Conservation (phyloP, 2,329 filamentous ascomycete genomes). For the Pyricularia sp. region DNA sequence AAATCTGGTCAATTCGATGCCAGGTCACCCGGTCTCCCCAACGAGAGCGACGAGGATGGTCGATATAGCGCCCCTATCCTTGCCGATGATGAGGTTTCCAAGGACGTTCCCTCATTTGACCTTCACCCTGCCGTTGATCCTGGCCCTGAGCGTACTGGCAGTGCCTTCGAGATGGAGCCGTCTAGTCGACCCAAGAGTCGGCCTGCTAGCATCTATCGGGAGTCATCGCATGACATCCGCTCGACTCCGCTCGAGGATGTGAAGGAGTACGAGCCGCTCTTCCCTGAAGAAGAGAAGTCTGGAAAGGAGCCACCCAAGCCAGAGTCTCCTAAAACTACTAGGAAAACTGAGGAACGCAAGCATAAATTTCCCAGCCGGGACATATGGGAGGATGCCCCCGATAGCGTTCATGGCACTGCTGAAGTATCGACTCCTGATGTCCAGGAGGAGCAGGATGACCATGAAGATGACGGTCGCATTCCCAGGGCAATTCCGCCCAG, state of each 20-base stretch:
- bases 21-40: conserved; percentile 17
- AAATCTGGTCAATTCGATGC: conserved; percentile 31
- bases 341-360: conserved; percentile 40
- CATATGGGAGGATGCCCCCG: conserved; percentile 92
- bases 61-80: conserved; percentile 68
- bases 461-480: conserved; percentile 14
- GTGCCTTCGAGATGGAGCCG: conserved; percentile 38
- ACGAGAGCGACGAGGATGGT: conserved; percentile 43
- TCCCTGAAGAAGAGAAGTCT: conserved; percentile 57
- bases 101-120: conserved; percentile 53
- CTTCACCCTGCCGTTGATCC: conserved; percentile 76
- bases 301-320: conserved; percentile 21
- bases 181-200: conserved; percentile 9
- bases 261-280: conserved; percentile 89
- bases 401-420: conserved; percentile 64
- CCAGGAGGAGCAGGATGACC: conserved; percentile 16
- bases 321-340: conserved; percentile 11
- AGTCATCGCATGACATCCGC: conserved; percentile 35
- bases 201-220: conserved; percentile 49
- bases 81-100: conserved; percentile 74
- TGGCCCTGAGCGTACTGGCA: conserved; percentile 48
- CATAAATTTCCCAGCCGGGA: conserved; percentile 85
- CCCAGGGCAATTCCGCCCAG: conserved; percentile 15
- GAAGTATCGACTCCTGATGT: conserved; percentile 73
- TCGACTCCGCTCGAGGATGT: conserved; percentile 72